Conservation (phyloP, 257 asterid species). For the Solanum pimpinellifolium region DNA sequence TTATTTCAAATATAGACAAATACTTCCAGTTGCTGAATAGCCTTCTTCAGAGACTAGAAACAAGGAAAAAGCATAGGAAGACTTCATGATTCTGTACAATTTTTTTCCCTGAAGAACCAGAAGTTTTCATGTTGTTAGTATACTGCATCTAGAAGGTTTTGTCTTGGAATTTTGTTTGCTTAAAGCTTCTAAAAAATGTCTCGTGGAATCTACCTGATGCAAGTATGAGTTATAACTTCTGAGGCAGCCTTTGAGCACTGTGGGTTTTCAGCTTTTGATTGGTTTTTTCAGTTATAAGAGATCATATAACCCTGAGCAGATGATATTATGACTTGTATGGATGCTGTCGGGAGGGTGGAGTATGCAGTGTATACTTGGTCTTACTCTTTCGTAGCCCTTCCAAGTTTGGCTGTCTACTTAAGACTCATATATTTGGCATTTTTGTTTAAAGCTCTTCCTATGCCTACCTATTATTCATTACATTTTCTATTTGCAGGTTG, state of each 20-base stretch:
- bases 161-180: not conserved
- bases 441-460: not conserved
- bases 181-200: not conserved
- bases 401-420: not conserved
- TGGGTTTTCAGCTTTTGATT: not conserved
- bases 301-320: not conserved
- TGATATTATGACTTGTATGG: not conserved
- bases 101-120: not conserved
- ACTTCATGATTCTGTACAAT: not conserved
- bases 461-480: not conserved
- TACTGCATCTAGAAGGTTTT: not conserved
- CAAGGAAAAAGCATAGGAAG: not conserved
- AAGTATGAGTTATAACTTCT: not conserved
- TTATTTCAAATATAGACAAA: not conserved
- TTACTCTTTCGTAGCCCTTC: not conserved
- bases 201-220: not conserved
- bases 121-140: not conserved
- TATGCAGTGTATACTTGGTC: not conserved
- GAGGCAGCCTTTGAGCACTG: not conserved
- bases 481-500: conserved; percentile 45
- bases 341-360: not conserved
- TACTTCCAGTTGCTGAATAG: not conserved
- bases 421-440: not conserved
- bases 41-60: not conserved
- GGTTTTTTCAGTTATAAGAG: not conserved